These are phyloP conservation scores for Stephania japonica DNA, from an alignment of 164 flowering plant genomes.

Conservation along the genomic window DNA sequence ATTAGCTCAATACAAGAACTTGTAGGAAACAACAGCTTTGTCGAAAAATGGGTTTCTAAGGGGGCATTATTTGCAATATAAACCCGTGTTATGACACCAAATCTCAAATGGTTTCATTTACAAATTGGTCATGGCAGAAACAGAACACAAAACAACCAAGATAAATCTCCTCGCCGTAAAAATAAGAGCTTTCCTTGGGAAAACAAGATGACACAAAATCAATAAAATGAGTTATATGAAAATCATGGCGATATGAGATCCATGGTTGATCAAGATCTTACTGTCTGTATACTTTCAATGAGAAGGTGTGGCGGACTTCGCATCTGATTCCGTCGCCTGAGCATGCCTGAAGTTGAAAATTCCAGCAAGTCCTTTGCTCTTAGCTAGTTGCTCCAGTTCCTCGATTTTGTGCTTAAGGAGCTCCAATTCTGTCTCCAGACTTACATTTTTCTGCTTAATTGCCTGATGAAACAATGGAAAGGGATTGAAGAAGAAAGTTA, in stretches of 20 bases:
- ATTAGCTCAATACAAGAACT: no score
- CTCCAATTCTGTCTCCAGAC: conserved; percentile 47
- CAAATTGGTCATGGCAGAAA: neutral
- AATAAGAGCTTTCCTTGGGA: neutral
- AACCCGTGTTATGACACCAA: no score
- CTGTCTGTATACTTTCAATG: neutral
- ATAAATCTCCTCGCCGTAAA: neutral
- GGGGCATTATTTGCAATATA: neutral
- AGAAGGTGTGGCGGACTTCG: neutral
- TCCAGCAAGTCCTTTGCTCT: conserved; percentile 49
- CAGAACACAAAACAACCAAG: neutral
- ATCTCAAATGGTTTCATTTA: neutral
- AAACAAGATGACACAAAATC: neutral
- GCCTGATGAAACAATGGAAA: conserved; percentile 31
- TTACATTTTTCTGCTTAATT: conserved; percentile 56
- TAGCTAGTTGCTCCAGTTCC: conserved; percentile 56
- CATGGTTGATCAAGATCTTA: neutral
- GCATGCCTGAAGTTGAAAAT: conserved; percentile 36
- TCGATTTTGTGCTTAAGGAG: conserved; percentile 42
- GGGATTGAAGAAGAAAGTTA: neutral
- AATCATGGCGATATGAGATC: neutral
- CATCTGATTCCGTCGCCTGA: conserved; percentile 1
- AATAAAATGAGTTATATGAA: neutral
- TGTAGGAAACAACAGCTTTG: no score
- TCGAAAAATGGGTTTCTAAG: neutral